A percentile compares a stretch with the other conserved stretches of the same genome.
phyloP scores from a whole-genome alignment of 371 early-diverging fungal species.

The Mucor ambiguus region DNA sequence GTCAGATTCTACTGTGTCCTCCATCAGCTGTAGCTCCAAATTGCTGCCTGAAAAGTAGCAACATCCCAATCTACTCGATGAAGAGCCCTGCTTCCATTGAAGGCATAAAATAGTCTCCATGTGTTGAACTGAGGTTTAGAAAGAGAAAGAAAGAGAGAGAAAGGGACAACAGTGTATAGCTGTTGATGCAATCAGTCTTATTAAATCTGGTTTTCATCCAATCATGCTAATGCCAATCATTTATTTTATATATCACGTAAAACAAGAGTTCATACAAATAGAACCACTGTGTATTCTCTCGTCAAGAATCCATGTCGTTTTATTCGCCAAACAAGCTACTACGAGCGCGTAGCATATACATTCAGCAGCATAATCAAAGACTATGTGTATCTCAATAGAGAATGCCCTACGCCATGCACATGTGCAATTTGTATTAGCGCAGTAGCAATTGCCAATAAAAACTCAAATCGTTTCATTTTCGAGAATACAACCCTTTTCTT shows the following conservation, averaged over 20 bases:
- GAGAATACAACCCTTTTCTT: neutral
- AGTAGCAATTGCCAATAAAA: neutral
- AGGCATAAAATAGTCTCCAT: constrained; percentile 50
- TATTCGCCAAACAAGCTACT: too few relatives aligned
- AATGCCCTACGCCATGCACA: neutral
- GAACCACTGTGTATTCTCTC: too few relatives aligned
- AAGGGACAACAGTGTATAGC: neutral
- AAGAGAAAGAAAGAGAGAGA: neutral
- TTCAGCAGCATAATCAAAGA: too few relatives aligned
- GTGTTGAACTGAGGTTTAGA: neutral
- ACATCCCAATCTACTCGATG: constrained; percentile 49
- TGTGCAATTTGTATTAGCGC: neutral
- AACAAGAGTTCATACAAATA: too few relatives aligned
- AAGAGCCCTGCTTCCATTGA: constrained; percentile 20
- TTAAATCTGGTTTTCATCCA: neutral
- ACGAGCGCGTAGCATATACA: too few relatives aligned
- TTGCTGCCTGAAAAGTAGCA: constrained; percentile 48
- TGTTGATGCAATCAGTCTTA: neutral
- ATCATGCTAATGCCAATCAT: neutral
- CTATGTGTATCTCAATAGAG: neutral
- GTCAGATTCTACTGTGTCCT: constrained; percentile 53
- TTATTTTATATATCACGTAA: too few relatives aligned
- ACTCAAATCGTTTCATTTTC: constrained; percentile 3
- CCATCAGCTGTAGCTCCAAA: constrained; percentile 57
- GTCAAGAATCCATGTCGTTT: too few relatives aligned